Evolutionary conservation across 2,329 filamentous ascomycete genomes (phyloP), one percentile per base, ranked within the genome.

Genomic region (Aureobasidium sp.): DNA sequence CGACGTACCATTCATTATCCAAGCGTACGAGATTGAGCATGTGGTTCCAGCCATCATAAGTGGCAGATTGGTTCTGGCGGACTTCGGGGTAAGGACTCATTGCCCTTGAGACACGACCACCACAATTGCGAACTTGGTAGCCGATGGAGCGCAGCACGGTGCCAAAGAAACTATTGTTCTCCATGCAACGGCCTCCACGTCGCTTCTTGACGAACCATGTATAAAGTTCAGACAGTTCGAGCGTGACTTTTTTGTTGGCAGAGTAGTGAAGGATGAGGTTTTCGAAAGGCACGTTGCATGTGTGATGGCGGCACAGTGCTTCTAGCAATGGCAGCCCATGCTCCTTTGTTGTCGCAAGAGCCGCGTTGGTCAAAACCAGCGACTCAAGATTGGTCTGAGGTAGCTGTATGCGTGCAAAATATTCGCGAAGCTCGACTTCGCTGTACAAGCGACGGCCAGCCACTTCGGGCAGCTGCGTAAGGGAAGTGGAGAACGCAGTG

Each of bases 111-210:
- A 77, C 74, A 2, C 76, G 69, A 4, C 71, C 76, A 5, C 75
- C 76, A 0, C 70, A 72, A 20, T 72, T 69, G 63, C 75, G 77
- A 13, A 77, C 56, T 13, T 68, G 69, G 65, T 80, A 85, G 0
- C 82, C 82, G 29, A 86, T 67, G 0, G 77, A 79, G 29, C 76
- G 73, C 55, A 86, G 67, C 9, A 85, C 70, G 2, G 75, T 77
- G 7, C 75, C 77, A 63, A 85, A 80, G 39, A 86, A 71, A 5
- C 73, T 70, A 39, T 82, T 83, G 63, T 79, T 82, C 69, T 86
- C 83, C 80, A 86, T 83, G 69, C 83, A 85, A 63, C 85, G 85
- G 1, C 83, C 84, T 39, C 84, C 83, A 51, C 81, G 71, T 2
- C 76, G 75, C 47, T 66, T 59, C 1, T 36, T 23, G 37, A 71